A percentile compares a stretch with the other conserved stretches of the same genome.
These are phyloP conservation scores for Cladorrhinum sp. DNA, from an alignment of 2,329 filamentous ascomycete genomes.

Conservation along the genomic window DNA sequence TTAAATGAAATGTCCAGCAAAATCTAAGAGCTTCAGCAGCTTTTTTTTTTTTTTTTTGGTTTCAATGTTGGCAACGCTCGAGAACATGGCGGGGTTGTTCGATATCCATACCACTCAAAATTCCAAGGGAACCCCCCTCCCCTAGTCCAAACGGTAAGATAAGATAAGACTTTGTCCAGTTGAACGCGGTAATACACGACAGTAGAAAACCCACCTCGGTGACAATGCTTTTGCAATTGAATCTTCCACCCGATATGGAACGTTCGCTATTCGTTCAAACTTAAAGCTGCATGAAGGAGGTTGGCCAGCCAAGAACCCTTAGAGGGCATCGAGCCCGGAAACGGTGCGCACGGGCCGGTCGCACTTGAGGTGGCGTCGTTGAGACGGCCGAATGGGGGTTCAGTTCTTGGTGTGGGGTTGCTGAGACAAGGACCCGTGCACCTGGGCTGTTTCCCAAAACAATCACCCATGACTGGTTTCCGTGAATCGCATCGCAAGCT, in stretches of 20 bases:
- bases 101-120: not conserved
- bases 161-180: not conserved
- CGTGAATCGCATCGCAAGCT: conserved; percentile 6
- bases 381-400: not conserved
- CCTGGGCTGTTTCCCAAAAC: not conserved
- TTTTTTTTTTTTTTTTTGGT: too few species aligned
- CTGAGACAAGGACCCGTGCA: not conserved
- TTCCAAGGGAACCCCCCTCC: not conserved
- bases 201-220: not conserved
- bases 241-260: not conserved
- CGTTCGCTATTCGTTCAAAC: not conserved
- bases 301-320: not conserved
- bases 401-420: conserved; percentile 3
- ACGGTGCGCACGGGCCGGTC: not conserved
- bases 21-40: too few species aligned
- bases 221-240: not conserved
- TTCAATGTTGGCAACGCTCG: not conserved
- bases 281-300: not conserved
- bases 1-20: not conserved
- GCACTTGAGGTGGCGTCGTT: not conserved
- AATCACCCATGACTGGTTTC: not conserved
- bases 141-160: not conserved
- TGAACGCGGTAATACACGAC: not conserved
- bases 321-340: conserved; percentile 1
- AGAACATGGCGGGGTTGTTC: not conserved